Base-by-base conservation (phyloP, 2,329 filamentous ascomycete species). In the Penicillium brevicompactum region DNA sequence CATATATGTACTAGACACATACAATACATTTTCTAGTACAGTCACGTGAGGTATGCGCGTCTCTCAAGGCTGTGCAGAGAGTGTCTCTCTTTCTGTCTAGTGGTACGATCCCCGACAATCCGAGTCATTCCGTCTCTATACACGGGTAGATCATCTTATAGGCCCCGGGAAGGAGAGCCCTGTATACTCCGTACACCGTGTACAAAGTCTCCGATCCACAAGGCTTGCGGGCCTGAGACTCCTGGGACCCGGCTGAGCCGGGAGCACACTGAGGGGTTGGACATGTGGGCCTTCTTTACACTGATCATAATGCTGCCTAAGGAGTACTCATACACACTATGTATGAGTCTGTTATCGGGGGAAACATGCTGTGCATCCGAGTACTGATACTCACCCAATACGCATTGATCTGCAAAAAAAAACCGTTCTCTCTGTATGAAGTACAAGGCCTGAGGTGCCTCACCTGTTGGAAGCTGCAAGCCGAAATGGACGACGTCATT, bases 401-500 rank as follows among this genome's bases (percentile, higher is more conserved):
- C 37, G 37, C 37, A 40, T 16, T 40, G 37, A 40, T 40, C 37
- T 34, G 32, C 32, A 34, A 34, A 11, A 14, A 13, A 34, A 13
- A 18, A 18, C 10, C 24, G 24, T 27, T 27, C 6, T 34, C 37
- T 38, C 37, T 8, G 37, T 38, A 38, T 5, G 13, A 10, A 34
- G 24, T 10, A 34, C 31, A 34, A 13, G 4, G 31, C 4, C 31
- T 27, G 24, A 27, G 24, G 24, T 27, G 24, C 24, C 24, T 27
- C 24, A 6, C 24, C 24, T 8, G 24, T 27, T 18, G 18, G 18
- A 8, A 5, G 24, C 8, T 27, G 24, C 8, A 27, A 27, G 31
- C 31, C 13, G 31, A 59, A 60, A 50, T 63, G 54, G 61, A 60
- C 60, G 61, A 65, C 63, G 63, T 65, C 63, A 65, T 64, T 44